A percentile compares a stretch with the other conserved stretches of the same genome.
These are phyloP conservation scores for Rhynchospora pubera DNA, from an alignment of 176 grass and related monocot genomes.

Conservation along the genomic window DNA sequence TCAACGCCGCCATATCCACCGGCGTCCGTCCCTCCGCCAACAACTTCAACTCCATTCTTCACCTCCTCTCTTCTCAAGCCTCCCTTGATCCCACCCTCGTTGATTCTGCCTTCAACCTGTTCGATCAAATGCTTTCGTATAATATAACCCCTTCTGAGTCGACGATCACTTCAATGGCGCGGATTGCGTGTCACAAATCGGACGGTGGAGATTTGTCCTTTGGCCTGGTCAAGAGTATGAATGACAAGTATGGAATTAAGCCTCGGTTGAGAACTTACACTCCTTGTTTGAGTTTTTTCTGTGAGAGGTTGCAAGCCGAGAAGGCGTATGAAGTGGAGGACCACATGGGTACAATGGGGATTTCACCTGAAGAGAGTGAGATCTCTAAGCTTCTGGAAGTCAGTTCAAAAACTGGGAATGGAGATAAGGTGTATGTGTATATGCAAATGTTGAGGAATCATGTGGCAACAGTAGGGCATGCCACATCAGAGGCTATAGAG, in stretches of 20 bases:
- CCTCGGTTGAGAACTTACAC: conserved; percentile 75
- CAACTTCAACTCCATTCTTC: conserved; percentile 69
- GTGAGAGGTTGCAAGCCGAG: conserved; percentile 29
- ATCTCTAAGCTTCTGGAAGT: conserved; percentile 45
- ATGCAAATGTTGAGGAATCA: conserved; percentile 57
- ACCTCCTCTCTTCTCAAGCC: conserved; percentile 30
- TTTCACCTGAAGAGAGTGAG: conserved; percentile 61
- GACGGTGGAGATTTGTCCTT: conserved; percentile 54
- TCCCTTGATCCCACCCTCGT: conserved; percentile 9
- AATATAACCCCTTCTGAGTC: conserved; percentile 25
- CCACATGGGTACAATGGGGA: conserved; percentile 49
- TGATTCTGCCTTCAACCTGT: conserved; percentile 24
- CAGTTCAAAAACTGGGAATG: conserved; percentile 34
- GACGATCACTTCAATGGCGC: conserved; percentile 34
- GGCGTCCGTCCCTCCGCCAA: conserved; percentile 51
- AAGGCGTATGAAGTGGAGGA: conserved; percentile 58
- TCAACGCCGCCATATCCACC: conserved; percentile 31
- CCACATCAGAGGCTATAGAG: conserved; percentile 36
- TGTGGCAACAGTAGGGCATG: conserved; percentile 21
- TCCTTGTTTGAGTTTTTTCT: conserved; percentile 55
- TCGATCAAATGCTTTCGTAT: conserved; percentile 34
- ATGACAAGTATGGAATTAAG: conserved; percentile 41
- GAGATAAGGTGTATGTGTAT: conserved; percentile 62
- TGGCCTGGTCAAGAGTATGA: conserved; percentile 53
- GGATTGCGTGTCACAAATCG: conserved; percentile 20